Base-by-base conservation (phyloP, 2,329 filamentous ascomycete species). In the Talaromyces sp. region DNA sequence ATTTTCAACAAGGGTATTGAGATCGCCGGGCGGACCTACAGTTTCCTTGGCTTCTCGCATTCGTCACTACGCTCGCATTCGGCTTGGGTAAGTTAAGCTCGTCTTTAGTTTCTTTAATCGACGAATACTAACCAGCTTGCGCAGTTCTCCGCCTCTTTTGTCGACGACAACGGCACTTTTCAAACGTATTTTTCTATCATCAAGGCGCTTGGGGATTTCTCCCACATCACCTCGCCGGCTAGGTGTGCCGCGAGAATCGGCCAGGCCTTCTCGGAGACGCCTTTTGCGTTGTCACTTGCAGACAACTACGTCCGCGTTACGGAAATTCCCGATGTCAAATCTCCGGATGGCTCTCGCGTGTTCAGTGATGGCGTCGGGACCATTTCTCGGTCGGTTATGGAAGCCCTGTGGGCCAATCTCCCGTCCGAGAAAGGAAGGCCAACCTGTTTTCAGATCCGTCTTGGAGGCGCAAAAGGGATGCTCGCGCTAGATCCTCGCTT, bases 311-410 rank as follows among this genome's bases (percentile, higher is more conserved):
- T 67, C 64, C 60, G 9, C 62, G 62, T 63, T 49, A 63, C 17
- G 35, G 61, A 52, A 13, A 69, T 72, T 2, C 58, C 68, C 0
- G 68, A 73, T 59, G 62, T 70, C 31, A 72, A 24, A 73, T 75
- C 57, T 66, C 21, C 58, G 2, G 60, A 65, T 14, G 71, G 82
- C 11, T 76, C 73, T 0, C 81, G 86, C 4, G 80, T 87, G 0
- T 95, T 95, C 70, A 92, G 88, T 60, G 91, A 95, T 68, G 91
- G 91, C 0, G 87, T 90, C 0, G 91, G 91, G 0, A 90, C 85
- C 0, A 84, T 93, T 5, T 93, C 90, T 0, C 68, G 64, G 13
- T 77, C 78, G 0, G 80, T 90, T 0, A 75, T 88, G 41, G 70
- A 82, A 10, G 77, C 77, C 9, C 82, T 93, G 1, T 88, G 86